Evolutionary conservation across 1,284 basidiomycete species (phyloP).

Genomic region (Anthracocystis panici-leucophaei): DNA sequence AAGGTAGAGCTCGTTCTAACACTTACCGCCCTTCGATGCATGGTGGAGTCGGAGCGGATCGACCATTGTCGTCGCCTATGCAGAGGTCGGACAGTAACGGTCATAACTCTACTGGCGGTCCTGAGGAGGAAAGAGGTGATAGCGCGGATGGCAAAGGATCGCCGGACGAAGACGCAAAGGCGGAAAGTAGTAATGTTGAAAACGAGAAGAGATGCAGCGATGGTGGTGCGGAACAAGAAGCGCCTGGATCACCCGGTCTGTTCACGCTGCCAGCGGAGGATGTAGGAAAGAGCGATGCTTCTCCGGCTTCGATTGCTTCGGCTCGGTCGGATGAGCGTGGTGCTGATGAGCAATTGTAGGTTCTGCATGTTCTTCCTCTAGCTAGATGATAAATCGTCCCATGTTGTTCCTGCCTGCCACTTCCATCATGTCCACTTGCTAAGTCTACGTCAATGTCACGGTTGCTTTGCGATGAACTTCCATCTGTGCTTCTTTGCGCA

Average conservation of each 20-base stretch:
- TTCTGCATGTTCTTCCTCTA: not conserved
- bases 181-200: not conserved
- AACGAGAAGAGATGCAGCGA: not conserved
- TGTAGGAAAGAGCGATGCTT: not conserved
- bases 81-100: constrained; percentile 3
- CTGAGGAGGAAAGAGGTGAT: not conserved
- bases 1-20: constrained; percentile 25
- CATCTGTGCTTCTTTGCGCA: not conserved
- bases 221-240: not conserved
- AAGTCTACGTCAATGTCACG: constrained; percentile 1
- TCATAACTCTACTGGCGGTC: not conserved
- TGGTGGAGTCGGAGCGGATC: not conserved
- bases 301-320: not conserved
- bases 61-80: not conserved
- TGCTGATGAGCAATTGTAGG: not conserved
- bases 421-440: not conserved
- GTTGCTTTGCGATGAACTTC: not conserved
- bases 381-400: not conserved
- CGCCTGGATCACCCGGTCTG: constrained; percentile 9
- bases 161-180: not conserved
- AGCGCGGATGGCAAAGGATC: not conserved
- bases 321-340: not conserved
- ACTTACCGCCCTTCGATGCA: constrained; percentile 27
- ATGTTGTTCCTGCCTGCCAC: not conserved
- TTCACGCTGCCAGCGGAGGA: constrained; percentile 7